Evolutionary conservation across 169 alveolate species (phyloP), one percentile per base, ranked within the genome.

Genomic region (Blepharisma undulans): DNA sequence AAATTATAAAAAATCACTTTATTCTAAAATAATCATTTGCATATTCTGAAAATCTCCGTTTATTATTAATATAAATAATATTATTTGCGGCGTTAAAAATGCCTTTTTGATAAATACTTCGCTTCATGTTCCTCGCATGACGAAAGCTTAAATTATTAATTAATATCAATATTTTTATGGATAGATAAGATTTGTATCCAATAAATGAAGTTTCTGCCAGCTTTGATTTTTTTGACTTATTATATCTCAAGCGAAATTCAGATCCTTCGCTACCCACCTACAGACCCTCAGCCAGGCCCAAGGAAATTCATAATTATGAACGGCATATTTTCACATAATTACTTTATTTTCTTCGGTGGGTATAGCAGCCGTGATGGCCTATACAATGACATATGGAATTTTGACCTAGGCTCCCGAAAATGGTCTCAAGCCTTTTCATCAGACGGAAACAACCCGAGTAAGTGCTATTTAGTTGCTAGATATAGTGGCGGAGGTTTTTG

Each of bases 291-390:
- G 29, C 86, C 86, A 32, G 29, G 29, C 10, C 29, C 60, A 29
- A 25, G 86, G 30, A 25, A 78, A 78, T 21, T 21, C 29, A 22
- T 34, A 5, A 25, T 25, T 32, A 78, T 78, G 86, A 32, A 27
- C 14, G 34, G 25, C 29, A 14, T 29, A 14, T 27, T 27, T 27
- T 29, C 34, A 29, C 34, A 21, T 5, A 82, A 82, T 30, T 32
- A 21, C 27, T 32, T 82, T 22, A 36, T 82, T 22, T 32, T 82
- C 32, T 82, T 82, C 18, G 89, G 89, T 21, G 89, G 89, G 22
- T 32, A 33, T 30, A 32, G 27, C 12, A 22, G 18, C 27, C 29
- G 27, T 19, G 89, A 60, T 10, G 34, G 36, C 36, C 2, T 48
- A 12, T 82, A 22, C 76, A 30, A n/a, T 60, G 89, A 82, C 36